Evolutionary conservation across 1,139 yeast species (phyloP), one percentile per base, ranked within the genome.

Genomic region (Williopsis jadinii): DNA sequence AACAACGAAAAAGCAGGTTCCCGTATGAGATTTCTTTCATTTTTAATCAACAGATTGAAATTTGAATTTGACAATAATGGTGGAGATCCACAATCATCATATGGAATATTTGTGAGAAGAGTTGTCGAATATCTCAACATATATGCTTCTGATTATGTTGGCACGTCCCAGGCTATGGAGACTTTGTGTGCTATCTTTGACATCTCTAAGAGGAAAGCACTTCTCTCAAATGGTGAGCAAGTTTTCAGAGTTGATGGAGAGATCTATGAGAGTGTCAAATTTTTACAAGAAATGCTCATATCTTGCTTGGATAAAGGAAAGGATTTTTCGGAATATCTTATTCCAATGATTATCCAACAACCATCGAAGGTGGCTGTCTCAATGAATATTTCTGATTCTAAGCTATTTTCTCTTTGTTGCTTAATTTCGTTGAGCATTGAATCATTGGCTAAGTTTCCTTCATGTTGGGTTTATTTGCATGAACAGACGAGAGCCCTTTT

Each of bases 341-440:
- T 39, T 9, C 47, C 45, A n/a, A 28, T 39, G 35, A 31, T 42
- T 30, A 9, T 45, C 27, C 40, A 34, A 3, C 41, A 40, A 9
- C 38, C 36, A 2, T 13, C 41, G 3, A 43, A 41, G 27, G 33
- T 41, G 4, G 28, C 42, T 30, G 48, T 44, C 1, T 36, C 46
- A 8, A 44, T 41, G 3, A 34, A 36, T 5, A 19, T 47, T 9
- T n/a, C 40, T 10, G 51, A 45, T n/a, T 52, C 57, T 1, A 49
- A 45, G 28, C 14, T 51, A 0, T 53, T 45, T 32, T 36, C 49
- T 9, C 11, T 54, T 2, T 47, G 52, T 26, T 49, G 53, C 27
- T 41, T 46, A 1, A 38, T 52, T 1, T 51, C 55, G 2, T 37
- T 43, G 5, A 51, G 51, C 36, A 38, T 51, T 28, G 50, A 51